A percentile compares a stretch with the other conserved stretches of the same genome.
phyloP scores from a whole-genome alignment of 1,139 yeast genomes.

The Schwanniomyces etchellsii region DNA sequence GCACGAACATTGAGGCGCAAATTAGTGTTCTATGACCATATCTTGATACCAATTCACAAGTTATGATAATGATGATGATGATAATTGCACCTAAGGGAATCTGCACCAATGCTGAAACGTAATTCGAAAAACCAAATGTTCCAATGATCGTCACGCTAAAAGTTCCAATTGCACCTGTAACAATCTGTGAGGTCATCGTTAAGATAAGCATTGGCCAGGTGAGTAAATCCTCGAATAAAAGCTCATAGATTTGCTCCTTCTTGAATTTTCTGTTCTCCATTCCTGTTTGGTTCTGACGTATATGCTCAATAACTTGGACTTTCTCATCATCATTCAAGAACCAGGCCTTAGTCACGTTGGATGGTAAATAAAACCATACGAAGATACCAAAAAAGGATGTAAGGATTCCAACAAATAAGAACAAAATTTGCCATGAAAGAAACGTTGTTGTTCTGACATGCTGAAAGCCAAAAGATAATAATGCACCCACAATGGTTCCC shows the following conservation, averaged over 20 bases:
- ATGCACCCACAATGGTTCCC: slow-evolving; percentile 36
- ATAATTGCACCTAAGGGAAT: slow-evolving; percentile 35
- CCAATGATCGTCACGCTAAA: slow-evolving; percentile 36
- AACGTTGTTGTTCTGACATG: slow-evolving; percentile 22
- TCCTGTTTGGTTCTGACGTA: slow-evolving; percentile 23
- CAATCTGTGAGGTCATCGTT: slow-evolving; percentile 31
- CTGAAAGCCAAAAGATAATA: slow-evolving; percentile 37
- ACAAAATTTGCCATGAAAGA: slow-evolving; percentile 36
- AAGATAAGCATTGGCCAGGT: slow-evolving; percentile 34
- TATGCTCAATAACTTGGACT: slow-evolving; percentile 21
- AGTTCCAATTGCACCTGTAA: slow-evolving; percentile 36
- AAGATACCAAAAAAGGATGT: slow-evolving; percentile 28
- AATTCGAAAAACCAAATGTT: slow-evolving; percentile 28
- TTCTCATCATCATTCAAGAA: slow-evolving; percentile 26
- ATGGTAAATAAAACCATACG: slow-evolving; percentile 24
- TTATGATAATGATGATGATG: slow-evolving; percentile 24
- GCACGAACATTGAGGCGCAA: slow-evolving; percentile 25
- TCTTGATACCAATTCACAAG: slow-evolving; percentile 25
- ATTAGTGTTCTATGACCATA: slow-evolving; percentile 22
- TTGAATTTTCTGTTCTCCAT: slow-evolving; percentile 13
- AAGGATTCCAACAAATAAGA: slow-evolving; percentile 30
- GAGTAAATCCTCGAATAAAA: slow-evolving; percentile 25
- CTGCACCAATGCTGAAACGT: slow-evolving; percentile 33
- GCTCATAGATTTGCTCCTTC: slow-evolving; percentile 23
- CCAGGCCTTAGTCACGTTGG: slow-evolving; percentile 24